Evolutionary conservation across 768 basidiomycete genomes (phyloP).

Genomic region (Leccinum longicurvipes): DNA sequence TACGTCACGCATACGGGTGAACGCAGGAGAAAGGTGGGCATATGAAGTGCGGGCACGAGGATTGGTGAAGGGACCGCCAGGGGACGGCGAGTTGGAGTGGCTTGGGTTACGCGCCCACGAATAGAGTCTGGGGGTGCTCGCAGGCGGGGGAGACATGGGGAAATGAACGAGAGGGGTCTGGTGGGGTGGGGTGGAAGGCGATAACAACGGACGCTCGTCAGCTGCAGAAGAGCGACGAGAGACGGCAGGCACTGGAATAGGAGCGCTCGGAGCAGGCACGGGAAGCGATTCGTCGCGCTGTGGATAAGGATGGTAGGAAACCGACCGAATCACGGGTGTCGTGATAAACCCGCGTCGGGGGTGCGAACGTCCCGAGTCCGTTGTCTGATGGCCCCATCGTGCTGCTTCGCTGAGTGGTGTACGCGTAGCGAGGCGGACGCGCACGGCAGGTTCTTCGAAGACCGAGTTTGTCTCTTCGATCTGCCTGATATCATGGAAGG

Average conservation of each 20-base stretch:
- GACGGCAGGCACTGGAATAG: slow-evolving; percentile 28
- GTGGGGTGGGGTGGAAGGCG: slow-evolving; percentile 34
- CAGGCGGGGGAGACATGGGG: slow-evolving; percentile 52
- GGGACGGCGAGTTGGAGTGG: slow-evolving; percentile 34
- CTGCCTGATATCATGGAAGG: slow-evolving; percentile 29
- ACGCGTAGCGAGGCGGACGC: slow-evolving; percentile 23
- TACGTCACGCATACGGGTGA: slow-evolving; percentile 45
- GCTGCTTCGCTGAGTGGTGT: slow-evolving; percentile 2
- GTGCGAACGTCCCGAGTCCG: slow-evolving; percentile 3
- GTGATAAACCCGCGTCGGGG: slow-evolving; percentile 5
- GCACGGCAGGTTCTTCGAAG: slow-evolving; percentile 14
- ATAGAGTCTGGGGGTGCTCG: slow-evolving; percentile 56
- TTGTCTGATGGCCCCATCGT: slow-evolving; percentile 2
- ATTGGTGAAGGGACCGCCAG: slow-evolving; percentile 53
- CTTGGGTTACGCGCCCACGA: slow-evolving; percentile 43
- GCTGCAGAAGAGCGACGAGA: slow-evolving; percentile 18
- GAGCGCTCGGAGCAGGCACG: slow-evolving; percentile 24
- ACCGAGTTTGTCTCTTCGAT: slow-evolving; percentile 14
- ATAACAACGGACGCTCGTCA: slow-evolving; percentile 18
- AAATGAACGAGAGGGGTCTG: slow-evolving; percentile 21
- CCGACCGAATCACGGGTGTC: background rate
- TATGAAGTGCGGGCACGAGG: slow-evolving; percentile 57
- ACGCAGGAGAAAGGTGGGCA: slow-evolving; percentile 48
- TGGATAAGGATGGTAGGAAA: background rate
- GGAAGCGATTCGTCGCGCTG: slow-evolving; percentile 8